Evolutionary conservation across 805 yeast genomes (phyloP), one percentile per base, ranked within the genome.

Genomic region (Torulaspora quercuum): DNA sequence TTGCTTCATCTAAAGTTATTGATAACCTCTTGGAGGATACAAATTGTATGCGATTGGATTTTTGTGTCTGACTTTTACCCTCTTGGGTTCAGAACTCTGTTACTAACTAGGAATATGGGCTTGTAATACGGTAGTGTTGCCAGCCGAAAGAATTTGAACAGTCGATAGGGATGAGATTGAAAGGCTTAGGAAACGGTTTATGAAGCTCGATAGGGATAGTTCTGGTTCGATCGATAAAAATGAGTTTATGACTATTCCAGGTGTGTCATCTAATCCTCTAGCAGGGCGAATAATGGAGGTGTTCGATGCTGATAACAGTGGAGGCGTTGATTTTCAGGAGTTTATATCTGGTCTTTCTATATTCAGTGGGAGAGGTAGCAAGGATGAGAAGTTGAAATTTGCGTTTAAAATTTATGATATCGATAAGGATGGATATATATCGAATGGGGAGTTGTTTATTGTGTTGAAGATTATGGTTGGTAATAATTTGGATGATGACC

Each of bases 381-480:
- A 78, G 32, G 81, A 78, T 37, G 97, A 87, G 48, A 90, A 88
- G 61, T 70, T 90, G 41, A 70, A 70, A 55, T 92, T 94, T 67
- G 92, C 96, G 7, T 92, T 92, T 65, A 84, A 80, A 53, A 87
- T 92, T 12, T 92, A 92, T 57, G 99, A 92, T 57, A 87, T 92
- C 45, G 99, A 92, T 62, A 73, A 87, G 38, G 99, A 92, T 58
- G 98, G 98, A 0, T 88, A 56, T 57, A 86, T 92, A 23, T 89
- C 97, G 3, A 90, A 90, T 57, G 99, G 98, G 15, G 99, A 92
- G 63, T 63, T 92, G 39, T 92, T 82, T 53, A 71, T 90, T 25
- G 97, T 92, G 25, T 69, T 92, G 65, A 85, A 92, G 63, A 84
- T 86, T 76, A 92, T 92, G 98, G 98, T 94, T 17, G 98, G 97